Conservation (phyloP, 140 eudicot species). For the Oenanthe javanica region DNA sequence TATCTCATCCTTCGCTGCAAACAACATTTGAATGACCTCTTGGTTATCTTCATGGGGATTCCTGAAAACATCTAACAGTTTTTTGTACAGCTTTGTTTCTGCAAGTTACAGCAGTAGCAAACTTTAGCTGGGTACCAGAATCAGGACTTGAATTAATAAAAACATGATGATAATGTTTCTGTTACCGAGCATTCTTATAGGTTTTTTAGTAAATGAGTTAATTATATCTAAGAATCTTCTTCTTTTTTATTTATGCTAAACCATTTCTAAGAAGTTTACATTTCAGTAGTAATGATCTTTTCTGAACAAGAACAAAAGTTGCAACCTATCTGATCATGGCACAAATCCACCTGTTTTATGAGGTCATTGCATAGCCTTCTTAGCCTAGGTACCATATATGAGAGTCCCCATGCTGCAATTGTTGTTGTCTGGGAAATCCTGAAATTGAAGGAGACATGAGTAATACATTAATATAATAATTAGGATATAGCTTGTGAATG, state of each 20-base stretch:
- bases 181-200: neutral
- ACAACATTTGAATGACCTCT: conserved; percentile 35
- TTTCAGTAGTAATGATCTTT: neutral
- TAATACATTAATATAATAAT: conserved; percentile 1
- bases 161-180: neutral
- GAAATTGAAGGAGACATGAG: conserved; percentile 7
- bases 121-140: neutral
- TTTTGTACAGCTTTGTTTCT: conserved; percentile 43
- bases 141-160: neutral
- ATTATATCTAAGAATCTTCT: neutral
- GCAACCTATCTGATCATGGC: conserved; percentile 52
- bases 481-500: conserved; percentile 1
- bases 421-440: conserved; percentile 42
- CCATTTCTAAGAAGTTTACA: neutral
- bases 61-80: conserved; percentile 34
- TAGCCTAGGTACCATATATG: conserved; percentile 42
- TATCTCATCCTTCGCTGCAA: conserved; percentile 41
- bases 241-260: neutral
- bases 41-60: conserved; percentile 48
- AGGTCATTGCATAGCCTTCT: conserved; percentile 41
- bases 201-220: neutral
- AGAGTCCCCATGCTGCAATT: conserved; percentile 57
- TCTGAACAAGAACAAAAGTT: neutral
- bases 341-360: conserved; percentile 33
- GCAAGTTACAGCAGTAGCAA: conserved; percentile 15